A percentile compares a stretch with the other conserved stretches of the same genome.
These are phyloP conservation scores for Torrubiella hemipterigena DNA, from an alignment of 2,329 filamentous ascomycete species.

Conservation along the genomic window DNA sequence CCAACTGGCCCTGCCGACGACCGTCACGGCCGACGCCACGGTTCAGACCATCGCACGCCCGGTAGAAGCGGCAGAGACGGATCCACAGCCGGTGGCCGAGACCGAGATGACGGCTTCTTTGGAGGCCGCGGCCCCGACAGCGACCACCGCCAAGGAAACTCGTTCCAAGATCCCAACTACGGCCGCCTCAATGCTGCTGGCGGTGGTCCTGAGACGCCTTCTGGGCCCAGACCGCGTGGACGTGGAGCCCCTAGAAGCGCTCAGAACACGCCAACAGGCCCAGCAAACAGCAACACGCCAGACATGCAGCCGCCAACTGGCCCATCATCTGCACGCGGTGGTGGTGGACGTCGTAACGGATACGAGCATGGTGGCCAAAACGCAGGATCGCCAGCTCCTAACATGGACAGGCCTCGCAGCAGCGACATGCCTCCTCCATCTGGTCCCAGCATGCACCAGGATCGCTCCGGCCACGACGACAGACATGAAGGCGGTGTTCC, in stretches of 20 bases:
- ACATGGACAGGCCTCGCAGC: constrained; percentile 30
- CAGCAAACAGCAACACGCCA: constrained; percentile 27
- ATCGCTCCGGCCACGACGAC: constrained; percentile 12
- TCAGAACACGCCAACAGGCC: constrained; percentile 19
- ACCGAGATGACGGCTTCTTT: constrained; percentile 26
- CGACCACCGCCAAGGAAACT: constrained; percentile 31
- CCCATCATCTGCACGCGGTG: constrained; percentile 35
- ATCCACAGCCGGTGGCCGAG: constrained; percentile 19
- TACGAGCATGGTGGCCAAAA: constrained; percentile 24
- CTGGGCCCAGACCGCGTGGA: constrained; percentile 43
- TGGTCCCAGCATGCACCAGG: constrained; percentile 15
- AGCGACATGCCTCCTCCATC: constrained; percentile 21
- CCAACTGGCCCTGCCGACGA: constrained; percentile 32
- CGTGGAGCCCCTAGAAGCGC: constrained; percentile 26
- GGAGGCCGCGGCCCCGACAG: constrained; percentile 26
- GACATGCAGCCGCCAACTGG: constrained; percentile 42
- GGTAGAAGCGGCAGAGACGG: constrained; percentile 21
- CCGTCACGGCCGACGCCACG: constrained; percentile 29
- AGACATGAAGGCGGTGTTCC: constrained; percentile 17
- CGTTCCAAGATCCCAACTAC: constrained; percentile 48
- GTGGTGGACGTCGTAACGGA: constrained; percentile 32
- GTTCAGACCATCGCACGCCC: constrained; percentile 16
- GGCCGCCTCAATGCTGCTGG: constrained; percentile 46
- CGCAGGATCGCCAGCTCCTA: constrained; percentile 15
- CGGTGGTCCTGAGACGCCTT: constrained; percentile 34